A percentile compares a stretch with the other conserved stretches of the same genome.
These are phyloP conservation scores for Chlamydomonas urium DNA, from an alignment of 139 green algal genomes.

Conservation along the genomic window DNA sequence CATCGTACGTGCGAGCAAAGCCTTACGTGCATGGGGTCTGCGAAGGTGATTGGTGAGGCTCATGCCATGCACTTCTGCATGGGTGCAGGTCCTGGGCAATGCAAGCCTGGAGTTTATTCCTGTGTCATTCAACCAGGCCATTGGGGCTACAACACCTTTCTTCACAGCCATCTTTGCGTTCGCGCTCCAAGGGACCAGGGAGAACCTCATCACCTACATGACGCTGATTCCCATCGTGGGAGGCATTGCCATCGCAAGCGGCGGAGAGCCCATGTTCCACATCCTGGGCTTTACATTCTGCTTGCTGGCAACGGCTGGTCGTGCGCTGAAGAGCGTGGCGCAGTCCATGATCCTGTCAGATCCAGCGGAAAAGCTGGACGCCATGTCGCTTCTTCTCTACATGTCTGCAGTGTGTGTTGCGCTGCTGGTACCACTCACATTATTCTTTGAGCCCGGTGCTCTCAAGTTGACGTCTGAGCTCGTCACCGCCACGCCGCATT, in stretches of 20 bases:
- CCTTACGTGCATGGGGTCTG: no score
- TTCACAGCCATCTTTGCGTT: conserved; percentile 86
- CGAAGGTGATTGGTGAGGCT: no score
- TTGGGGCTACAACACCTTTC: conserved; percentile 88
- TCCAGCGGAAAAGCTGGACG: conserved; percentile 66
- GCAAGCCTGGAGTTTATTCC: neutral
- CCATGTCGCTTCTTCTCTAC: conserved; percentile 75
- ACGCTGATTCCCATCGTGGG: conserved; percentile 83
- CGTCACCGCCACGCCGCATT: conserved; percentile 26
- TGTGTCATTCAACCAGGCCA: conserved; percentile 2
- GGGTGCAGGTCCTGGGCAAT: conserved; percentile 5
- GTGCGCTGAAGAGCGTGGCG: conserved; percentile 73
- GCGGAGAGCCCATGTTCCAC: conserved; percentile 84
- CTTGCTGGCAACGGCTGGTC: conserved; percentile 64
- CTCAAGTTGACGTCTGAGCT: conserved; percentile 12
- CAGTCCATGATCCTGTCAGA: conserved; percentile 63
- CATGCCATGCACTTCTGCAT: neutral
- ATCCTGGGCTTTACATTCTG: conserved; percentile 78
- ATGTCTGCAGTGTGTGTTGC: conserved; percentile 61
- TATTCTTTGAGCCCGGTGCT: conserved; percentile 64
- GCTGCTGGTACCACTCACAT: conserved; percentile 69
- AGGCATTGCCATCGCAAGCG: conserved; percentile 85
- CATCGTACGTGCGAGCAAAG: conserved; percentile 63
- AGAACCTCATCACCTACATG: conserved; percentile 70
- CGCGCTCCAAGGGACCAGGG: conserved; percentile 53